Conservation (phyloP, 2,329 filamentous ascomycete genomes). For the Dendryphion nanum region DNA sequence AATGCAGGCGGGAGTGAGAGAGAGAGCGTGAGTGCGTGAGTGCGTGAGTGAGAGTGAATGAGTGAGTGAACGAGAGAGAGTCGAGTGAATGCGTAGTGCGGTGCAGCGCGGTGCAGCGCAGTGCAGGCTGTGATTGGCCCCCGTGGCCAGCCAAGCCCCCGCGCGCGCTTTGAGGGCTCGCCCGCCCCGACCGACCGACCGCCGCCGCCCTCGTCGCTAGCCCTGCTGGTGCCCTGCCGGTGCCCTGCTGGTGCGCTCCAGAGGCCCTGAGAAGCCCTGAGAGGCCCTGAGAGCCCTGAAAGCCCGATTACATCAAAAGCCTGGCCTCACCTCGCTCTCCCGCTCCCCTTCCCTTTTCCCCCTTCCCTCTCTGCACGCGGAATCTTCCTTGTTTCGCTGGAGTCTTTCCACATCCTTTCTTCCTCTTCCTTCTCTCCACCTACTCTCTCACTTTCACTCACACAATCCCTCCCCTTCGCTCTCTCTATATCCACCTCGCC, state of each 20-base stretch:
- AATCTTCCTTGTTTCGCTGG: constrained; percentile 26
- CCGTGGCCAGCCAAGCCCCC: too few species aligned
- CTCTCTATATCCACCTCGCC: constrained; percentile 35
- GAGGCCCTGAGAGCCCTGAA: background rate
- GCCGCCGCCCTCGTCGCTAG: background rate
- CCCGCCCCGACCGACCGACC: background rate
- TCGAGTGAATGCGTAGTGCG: too few species aligned
- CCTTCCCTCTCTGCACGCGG: constrained; percentile 32
- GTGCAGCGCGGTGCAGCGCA: too few species aligned
- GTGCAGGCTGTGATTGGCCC: too few species aligned
- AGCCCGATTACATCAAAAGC: background rate
- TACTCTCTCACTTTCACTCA: constrained; percentile 51
- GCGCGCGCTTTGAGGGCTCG: background rate
- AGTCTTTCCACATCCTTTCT: constrained; percentile 56
- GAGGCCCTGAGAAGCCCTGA: background rate
- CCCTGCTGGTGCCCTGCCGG: background rate
- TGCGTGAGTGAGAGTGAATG: too few species aligned
- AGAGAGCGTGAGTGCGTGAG: too few species aligned
- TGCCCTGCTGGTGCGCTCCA: background rate
- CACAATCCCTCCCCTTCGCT: background rate
- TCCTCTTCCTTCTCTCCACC: constrained; percentile 18
- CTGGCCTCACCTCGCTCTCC: constrained; percentile 2
- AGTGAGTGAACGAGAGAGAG: too few species aligned
- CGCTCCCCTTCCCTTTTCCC: constrained; percentile 65
- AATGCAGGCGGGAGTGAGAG: too few species aligned